phyloP scores from a whole-genome alignment of 306 rosid genomes.

The Phaseolus lunatus region DNA sequence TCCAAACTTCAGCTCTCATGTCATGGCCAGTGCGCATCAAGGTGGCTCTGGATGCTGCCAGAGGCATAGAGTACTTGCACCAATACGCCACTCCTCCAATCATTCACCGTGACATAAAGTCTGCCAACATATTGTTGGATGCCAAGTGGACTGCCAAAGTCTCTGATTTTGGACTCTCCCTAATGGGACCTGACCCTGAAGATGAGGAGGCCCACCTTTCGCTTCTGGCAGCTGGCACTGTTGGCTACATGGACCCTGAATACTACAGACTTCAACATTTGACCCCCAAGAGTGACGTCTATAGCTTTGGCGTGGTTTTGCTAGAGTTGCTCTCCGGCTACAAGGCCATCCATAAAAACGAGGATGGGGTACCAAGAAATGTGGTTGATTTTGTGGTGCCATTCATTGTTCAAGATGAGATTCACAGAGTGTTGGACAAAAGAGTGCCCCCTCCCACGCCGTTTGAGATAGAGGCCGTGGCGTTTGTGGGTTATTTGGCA shows the following conservation, averaged over 20 bases:
- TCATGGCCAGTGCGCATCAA: slow-evolving; percentile 66
- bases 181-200: slow-evolving; percentile 72
- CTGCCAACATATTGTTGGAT: slow-evolving; percentile 74
- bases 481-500: slow-evolving; percentile 79
- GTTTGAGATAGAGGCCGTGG: slow-evolving; percentile 81
- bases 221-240: slow-evolving; percentile 70
- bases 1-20: slow-evolving; percentile 45
- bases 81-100: slow-evolving; percentile 65
- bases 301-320: slow-evolving; percentile 83
- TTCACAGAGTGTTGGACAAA: slow-evolving; percentile 77
- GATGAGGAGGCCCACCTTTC: slow-evolving; percentile 64
- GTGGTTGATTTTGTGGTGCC: slow-evolving; percentile 85
- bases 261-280: slow-evolving; percentile 77
- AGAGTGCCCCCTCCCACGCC: slow-evolving; percentile 79
- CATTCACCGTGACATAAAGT: slow-evolving; percentile 82
- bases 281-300: slow-evolving; percentile 85
- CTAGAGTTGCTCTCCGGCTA: slow-evolving; percentile 71
- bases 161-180: slow-evolving; percentile 75
- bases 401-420: slow-evolving; percentile 66
- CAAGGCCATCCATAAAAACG: slow-evolving; percentile 76
- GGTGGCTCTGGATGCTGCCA: slow-evolving; percentile 77
- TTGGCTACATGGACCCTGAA: slow-evolving; percentile 94
- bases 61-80: slow-evolving; percentile 79
- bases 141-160: slow-evolving; percentile 65
- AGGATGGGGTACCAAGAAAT: slow-evolving; percentile 74